These are phyloP conservation scores for Beta macrorhiza DNA, from an alignment of 179 eudicot species.

Conservation along the genomic window DNA sequence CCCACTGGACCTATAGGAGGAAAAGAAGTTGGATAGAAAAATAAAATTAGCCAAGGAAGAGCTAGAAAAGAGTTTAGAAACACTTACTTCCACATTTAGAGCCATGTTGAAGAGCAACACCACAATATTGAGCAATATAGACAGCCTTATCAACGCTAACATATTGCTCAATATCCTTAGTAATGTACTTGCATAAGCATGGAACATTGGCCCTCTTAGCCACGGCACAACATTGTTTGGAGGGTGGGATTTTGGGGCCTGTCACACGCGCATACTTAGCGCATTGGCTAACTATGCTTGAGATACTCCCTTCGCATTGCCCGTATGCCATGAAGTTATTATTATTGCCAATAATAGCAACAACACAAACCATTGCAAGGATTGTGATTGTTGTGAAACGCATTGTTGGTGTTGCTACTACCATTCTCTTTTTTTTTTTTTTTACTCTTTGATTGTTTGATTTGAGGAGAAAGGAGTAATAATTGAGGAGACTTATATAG, in stretches of 20 bases:
- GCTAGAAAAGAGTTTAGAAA: not conserved
- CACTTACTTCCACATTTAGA: slow-evolving; percentile 43
- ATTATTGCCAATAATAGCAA: not conserved
- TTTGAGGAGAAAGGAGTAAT: not conserved
- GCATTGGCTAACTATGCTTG: slow-evolving; percentile 33
- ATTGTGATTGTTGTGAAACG: slow-evolving; percentile 8
- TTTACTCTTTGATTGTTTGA: not conserved
- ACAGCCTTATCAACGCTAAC: slow-evolving; percentile 33
- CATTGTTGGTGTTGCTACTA: slow-evolving; percentile 13
- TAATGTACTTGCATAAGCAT: slow-evolving; percentile 37
- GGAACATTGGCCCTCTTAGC: slow-evolving; percentile 32
- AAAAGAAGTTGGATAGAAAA: no score
- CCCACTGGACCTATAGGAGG: no score
- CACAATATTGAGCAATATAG: slow-evolving; percentile 40
- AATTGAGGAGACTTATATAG: slow-evolving; percentile 7
- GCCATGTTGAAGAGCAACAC: slow-evolving; percentile 31
- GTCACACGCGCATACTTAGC: slow-evolving; percentile 27
- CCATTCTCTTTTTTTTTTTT: slow-evolving; percentile 1
- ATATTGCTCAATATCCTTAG: slow-evolving; percentile 33
- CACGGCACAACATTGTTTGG: slow-evolving; percentile 29
- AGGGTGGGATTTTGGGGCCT: slow-evolving; percentile 32
- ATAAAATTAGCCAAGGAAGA: not conserved
- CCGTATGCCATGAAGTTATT: slow-evolving; percentile 18
- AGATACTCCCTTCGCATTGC: slow-evolving; percentile 32
- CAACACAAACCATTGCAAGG: slow-evolving; percentile 11